Evolutionary conservation across 2,329 filamentous ascomycete species (phyloP).

Genomic region (Penicillium sp.): DNA sequence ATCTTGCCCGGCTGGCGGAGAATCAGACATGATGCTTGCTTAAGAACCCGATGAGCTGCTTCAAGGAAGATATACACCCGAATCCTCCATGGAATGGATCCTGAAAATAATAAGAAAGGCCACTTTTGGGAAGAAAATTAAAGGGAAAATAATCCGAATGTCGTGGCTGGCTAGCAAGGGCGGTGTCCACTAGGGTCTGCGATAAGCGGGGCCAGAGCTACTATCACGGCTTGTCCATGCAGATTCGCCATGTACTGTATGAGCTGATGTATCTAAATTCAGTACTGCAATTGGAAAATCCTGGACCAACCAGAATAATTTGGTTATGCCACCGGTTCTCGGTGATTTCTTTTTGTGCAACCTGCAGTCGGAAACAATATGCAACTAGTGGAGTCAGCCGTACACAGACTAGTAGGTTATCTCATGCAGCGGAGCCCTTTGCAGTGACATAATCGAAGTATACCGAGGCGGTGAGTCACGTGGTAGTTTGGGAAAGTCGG

Average conservation of each 20-base stretch:
- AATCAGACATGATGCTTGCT: constrained; percentile 28
- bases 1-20: constrained; percentile 22
- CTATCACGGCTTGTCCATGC: not conserved
- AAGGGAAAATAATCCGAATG: constrained; percentile 1
- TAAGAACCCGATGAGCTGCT: not conserved
- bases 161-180: constrained; percentile 21
- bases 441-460: not conserved
- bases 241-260: not conserved
- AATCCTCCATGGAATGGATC: not conserved
- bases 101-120: not conserved
- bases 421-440: not conserved
- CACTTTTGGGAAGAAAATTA: not conserved
- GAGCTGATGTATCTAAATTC: not conserved
- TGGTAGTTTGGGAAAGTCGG: constrained; percentile 2
- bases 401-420: not conserved
- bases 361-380: not conserved
- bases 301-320: not conserved
- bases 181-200: constrained; percentile 19
- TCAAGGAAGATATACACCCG: not conserved
- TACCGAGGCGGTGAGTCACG: constrained; percentile 6
- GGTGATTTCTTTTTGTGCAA: not conserved
- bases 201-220: constrained; percentile 18
- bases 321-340: not conserved
- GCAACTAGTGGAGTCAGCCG: not conserved
- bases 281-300: not conserved